Conservation (phyloP, 306 rosid species). For the Cucurbita ficifolia region DNA sequence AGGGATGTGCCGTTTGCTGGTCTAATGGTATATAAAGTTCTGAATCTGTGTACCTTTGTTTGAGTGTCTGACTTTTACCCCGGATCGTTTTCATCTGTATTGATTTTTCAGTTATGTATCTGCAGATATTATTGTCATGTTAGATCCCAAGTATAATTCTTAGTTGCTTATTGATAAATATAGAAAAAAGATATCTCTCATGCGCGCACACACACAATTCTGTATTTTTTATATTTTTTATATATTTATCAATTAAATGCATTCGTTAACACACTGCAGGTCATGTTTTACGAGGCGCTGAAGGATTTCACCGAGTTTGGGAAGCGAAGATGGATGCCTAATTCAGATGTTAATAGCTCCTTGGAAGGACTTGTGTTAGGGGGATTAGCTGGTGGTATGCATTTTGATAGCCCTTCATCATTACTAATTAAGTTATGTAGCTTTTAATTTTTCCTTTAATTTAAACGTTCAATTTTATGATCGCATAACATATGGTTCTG, state of each 20-base stretch:
- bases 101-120: not conserved
- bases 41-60: not conserved
- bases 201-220: not conserved
- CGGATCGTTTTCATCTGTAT: not conserved
- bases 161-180: not conserved
- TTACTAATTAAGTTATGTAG: not conserved
- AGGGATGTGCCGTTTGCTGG: conserved; percentile 95
- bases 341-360: conserved; percentile 36
- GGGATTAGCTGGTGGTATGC: conserved; percentile 87
- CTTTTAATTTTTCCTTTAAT: not conserved
- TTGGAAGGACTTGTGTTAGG: conserved; percentile 66
- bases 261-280: conserved; percentile 24
- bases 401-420: conserved; percentile 11
- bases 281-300: conserved; percentile 65
- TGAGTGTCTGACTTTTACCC: not conserved
- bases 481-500: conserved; percentile 2
- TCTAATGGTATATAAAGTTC: conserved; percentile 39
- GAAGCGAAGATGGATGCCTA: conserved; percentile 37
- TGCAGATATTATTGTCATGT: not conserved
- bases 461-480: not conserved
- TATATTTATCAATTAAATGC: not conserved
- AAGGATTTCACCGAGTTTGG: conserved; percentile 48
- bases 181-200: not conserved
- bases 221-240: not conserved
- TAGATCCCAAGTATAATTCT: not conserved